A percentile compares a stretch with the other conserved stretches of the same genome.
These are phyloP conservation scores for Tuber brumale DNA, from an alignment of 495 filamentous ascomycete species.

Conservation along the genomic window DNA sequence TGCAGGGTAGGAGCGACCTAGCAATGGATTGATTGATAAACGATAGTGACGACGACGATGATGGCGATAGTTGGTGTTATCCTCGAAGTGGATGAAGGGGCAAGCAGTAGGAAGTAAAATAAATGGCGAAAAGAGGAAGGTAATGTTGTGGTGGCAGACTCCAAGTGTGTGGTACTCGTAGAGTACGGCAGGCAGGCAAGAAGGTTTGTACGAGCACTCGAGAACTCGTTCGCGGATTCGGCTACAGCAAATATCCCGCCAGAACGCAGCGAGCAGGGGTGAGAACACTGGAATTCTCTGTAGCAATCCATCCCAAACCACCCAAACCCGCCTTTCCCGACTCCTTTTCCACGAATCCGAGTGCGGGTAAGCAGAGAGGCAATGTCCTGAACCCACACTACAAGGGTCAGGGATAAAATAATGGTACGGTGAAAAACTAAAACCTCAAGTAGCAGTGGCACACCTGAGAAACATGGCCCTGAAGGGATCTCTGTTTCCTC, in stretches of 20 bases:
- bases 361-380: constrained; percentile 25
- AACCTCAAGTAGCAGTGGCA: background rate
- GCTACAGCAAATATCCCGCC: constrained; percentile 32
- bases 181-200: background rate
- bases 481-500: background rate
- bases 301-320: constrained; percentile 39
- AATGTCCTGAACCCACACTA: constrained; percentile 6
- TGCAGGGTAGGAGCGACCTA: background rate
- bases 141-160: background rate
- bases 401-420: constrained; percentile 1
- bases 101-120: background rate
- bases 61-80: background rate
- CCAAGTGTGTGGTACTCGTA: background rate
- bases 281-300: constrained; percentile 33
- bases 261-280: constrained; percentile 34
- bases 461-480: background rate
- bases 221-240: constrained; percentile 26
- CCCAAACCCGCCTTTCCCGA: constrained; percentile 39
- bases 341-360: constrained; percentile 40
- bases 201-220: background rate
- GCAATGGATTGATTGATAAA: background rate
- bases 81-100: background rate
- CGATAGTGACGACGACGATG: background rate
- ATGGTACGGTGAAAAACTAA: background rate
- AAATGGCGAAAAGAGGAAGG: background rate